A percentile compares a stretch with the other conserved stretches of the same genome.
phyloP scores from a whole-genome alignment of 805 yeast genomes.

The Lipomyces yamanashiensis region DNA sequence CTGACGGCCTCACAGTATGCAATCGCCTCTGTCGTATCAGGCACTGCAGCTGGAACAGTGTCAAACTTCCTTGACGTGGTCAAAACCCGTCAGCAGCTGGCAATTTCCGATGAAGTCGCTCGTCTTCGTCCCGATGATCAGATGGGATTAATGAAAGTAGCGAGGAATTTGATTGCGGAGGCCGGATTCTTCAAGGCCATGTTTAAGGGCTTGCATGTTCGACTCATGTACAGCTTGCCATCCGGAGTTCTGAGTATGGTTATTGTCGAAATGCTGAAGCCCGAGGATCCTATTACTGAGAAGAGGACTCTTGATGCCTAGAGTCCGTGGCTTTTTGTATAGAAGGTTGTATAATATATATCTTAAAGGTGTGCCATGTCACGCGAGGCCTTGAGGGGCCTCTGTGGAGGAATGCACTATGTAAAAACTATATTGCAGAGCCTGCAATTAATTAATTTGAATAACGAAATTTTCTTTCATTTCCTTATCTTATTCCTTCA shows the following conservation, averaged over 20 bases:
- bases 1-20: conserved; percentile 31
- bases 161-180: conserved; percentile 46
- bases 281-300: conserved; percentile 39
- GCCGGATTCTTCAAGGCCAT: conserved; percentile 46
- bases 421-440: too few relatives aligned
- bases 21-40: conserved; percentile 46
- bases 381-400: too few relatives aligned
- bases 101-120: conserved; percentile 49
- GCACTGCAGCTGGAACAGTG: conserved; percentile 45
- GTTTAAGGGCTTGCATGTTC: conserved; percentile 47
- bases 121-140: conserved; percentile 48
- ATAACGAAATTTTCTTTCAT: too few relatives aligned
- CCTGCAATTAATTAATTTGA: too few relatives aligned
- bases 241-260: conserved; percentile 50
- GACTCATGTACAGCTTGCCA: conserved; percentile 48
- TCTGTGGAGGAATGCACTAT: too few relatives aligned
- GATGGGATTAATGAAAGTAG: conserved; percentile 45
- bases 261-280: conserved; percentile 49
- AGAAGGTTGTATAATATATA: background rate
- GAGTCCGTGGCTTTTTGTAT: background rate
- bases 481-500: too few relatives aligned
- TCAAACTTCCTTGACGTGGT: conserved; percentile 51
- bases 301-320: background rate
- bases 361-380: too few relatives aligned
- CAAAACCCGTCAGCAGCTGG: conserved; percentile 53